Evolutionary conservation across 2,329 filamentous ascomycete genomes (phyloP), one percentile per base, ranked within the genome.

Genomic region (Neofusicoccum sp.): DNA sequence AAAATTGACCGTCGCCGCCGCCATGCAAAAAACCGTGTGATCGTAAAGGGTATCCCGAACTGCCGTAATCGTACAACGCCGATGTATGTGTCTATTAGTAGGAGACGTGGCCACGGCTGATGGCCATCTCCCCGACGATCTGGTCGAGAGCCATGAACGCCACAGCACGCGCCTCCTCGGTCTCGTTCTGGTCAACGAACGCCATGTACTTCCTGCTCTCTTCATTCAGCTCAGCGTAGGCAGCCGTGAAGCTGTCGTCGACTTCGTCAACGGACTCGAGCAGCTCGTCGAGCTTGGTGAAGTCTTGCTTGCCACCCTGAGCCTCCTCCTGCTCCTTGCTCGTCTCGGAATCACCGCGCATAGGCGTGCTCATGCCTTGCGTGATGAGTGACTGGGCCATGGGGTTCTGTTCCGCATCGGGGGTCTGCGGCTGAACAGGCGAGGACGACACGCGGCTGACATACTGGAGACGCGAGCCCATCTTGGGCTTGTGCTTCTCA

Each of bases 401-500:
- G 26, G 20, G 12, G 16, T 47, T 36, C 41, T 47, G 11, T 7
- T 8, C n/a, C 16, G 12, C 26, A 33, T 38, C 33, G 7, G 44
- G 41, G 3, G 54, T 43, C 38, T 28, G 11, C 9, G 26, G 45
- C 20, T 45, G 20, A 4, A 38, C 33, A 6, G 57, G 59, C 16
- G 59, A 61, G 2, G 59, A 61, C 8, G 59, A 47, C 5, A 57
- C 28, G 5, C 49, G 30, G 31, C 30, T 48, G 28, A 48, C 40
- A 14, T 57, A 40, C 31, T 47, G 43, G 4, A 61, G 49, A n/a
- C 43, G 41, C 8, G 59, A 56, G 8, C 48, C 28, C 26, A 26
- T 41, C 41, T 36, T 41, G 26, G 59, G 59, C 59, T 56, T 61
- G 49, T 61, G 59, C 51, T 57, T 61, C 41, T 56, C 49, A 9